Conservation (phyloP, 805 yeast species). For the Nakazawaea wickerhamii region DNA sequence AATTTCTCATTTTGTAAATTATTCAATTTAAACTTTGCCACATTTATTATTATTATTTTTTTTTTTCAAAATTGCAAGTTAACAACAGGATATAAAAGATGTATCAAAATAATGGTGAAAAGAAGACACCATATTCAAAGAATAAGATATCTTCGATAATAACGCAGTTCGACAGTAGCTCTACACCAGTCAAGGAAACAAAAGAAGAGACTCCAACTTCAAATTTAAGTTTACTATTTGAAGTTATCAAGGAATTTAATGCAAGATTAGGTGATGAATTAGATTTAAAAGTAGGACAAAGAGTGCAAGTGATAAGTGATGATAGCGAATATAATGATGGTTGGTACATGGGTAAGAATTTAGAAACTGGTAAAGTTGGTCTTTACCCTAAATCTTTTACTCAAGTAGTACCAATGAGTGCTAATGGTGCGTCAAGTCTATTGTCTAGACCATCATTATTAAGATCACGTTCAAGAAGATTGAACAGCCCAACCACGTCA, state of each 20-base stretch:
- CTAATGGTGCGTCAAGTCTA: background rate
- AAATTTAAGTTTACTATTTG: slow-evolving; percentile 24
- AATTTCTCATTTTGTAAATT: no score
- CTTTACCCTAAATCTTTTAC: slow-evolving; percentile 90
- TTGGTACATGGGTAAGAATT: slow-evolving; percentile 90
- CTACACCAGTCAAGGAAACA: background rate
- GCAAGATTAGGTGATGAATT: slow-evolving; percentile 90
- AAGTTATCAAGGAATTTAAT: slow-evolving; percentile 79
- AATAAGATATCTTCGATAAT: slow-evolving; percentile 10
- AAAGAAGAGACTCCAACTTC: background rate
- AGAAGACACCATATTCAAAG: background rate
- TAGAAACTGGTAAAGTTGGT: slow-evolving; percentile 71
- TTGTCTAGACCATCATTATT: slow-evolving; percentile 37
- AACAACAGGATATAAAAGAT: background rate
- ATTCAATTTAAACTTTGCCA: no score
- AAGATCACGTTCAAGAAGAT: slow-evolving; percentile 57
- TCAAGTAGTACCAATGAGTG: slow-evolving; percentile 33
- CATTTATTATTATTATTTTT: background rate
- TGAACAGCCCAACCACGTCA: slow-evolving; percentile 23
- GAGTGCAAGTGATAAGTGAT: slow-evolving; percentile 82
- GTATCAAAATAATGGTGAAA: background rate
- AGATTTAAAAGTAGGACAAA: slow-evolving; percentile 74
- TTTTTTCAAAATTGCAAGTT: background rate
- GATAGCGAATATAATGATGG: slow-evolving; percentile 94
- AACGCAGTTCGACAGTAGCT: slow-evolving; percentile 8